Conservation (phyloP, 129 eudicot genomes). For the Rutidosis leptorrhynchoides region DNA sequence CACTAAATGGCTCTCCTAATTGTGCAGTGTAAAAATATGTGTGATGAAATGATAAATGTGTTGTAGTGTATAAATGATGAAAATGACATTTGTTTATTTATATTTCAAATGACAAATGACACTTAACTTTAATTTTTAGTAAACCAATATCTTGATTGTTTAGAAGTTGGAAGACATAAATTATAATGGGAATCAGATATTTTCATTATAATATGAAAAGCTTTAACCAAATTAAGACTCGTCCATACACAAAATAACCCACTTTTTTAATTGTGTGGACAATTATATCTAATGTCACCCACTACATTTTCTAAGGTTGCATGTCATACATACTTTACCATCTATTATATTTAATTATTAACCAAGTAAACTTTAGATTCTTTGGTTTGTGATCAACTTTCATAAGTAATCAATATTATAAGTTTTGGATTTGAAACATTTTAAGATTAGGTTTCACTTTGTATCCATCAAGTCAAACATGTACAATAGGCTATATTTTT, state of each 20-base stretch:
- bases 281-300: constrained; percentile 28
- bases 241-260: constrained; percentile 29
- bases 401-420: background rate
- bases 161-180: constrained; percentile 22
- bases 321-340: constrained; percentile 3
- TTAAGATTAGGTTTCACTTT: too few relatives aligned
- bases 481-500: too few relatives aligned
- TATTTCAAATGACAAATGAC: too few relatives aligned
- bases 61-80: too few relatives aligned
- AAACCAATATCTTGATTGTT: constrained; percentile 22
- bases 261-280: constrained; percentile 30
- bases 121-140: background rate
- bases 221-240: constrained; percentile 28
- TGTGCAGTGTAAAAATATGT: too few relatives aligned
- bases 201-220: constrained; percentile 18
- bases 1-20: too few relatives aligned
- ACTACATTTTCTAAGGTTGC: constrained; percentile 34
- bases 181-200: constrained; percentile 16
- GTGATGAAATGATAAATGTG: too few relatives aligned
- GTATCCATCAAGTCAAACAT: background rate
- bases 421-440: background rate
- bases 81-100: background rate
- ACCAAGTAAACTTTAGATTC: background rate
- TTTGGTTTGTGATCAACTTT: background rate
- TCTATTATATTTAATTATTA: background rate